Base-by-base conservation (phyloP, 2,329 filamentous ascomycete genomes). In the Colletotrichum sp. region DNA sequence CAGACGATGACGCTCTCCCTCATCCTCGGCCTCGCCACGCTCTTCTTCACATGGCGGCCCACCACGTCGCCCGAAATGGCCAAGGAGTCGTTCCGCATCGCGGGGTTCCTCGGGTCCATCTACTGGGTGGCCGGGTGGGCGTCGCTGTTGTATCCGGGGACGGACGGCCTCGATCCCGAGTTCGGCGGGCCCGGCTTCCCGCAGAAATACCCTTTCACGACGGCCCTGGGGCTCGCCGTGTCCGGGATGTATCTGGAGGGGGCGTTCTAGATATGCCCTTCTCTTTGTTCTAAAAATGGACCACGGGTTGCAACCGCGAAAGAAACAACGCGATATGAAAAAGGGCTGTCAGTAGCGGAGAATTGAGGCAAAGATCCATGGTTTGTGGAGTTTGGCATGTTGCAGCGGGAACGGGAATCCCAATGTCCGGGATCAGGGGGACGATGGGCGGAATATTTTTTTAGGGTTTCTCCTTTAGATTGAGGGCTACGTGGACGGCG, bases 161-260 rank as follows among this genome's bases (percentile, higher is more conserved):
- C 84, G 6, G 83, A 81, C 76, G 85, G 86, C 12, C 80, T 86
- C 8, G 86, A 87, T 52, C 84, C 85, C 1, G 86, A 87, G 78
- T 87, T 86, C 73, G 86, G 86, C 12, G 83, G 85, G 9, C 84
- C 86, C 0, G 85, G 81, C 8, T 87, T 86, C 76, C 86, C 86
- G 16, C 86, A 87, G 80, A 75, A 75, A 18, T 71, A 76, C 43
- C 52, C 66, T 30, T 76, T 76, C 74, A 71, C 74, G 6, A 34
- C 34, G 30, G 71, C 60, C 9, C 24, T 75, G 8, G 66, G 74
- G 13, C 62, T 76, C 18, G 74, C 71, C 30, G 21, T 75, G 16
- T 28, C 74, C 43, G 74, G 71, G 18, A 21, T 24, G 66, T 76
- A 70, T 38, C 71, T 76, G 13, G 74, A 76, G 15, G 61, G 71